phyloP scores from a whole-genome alignment of 169 alveolate species.

The Eimeria praecox region DNA sequence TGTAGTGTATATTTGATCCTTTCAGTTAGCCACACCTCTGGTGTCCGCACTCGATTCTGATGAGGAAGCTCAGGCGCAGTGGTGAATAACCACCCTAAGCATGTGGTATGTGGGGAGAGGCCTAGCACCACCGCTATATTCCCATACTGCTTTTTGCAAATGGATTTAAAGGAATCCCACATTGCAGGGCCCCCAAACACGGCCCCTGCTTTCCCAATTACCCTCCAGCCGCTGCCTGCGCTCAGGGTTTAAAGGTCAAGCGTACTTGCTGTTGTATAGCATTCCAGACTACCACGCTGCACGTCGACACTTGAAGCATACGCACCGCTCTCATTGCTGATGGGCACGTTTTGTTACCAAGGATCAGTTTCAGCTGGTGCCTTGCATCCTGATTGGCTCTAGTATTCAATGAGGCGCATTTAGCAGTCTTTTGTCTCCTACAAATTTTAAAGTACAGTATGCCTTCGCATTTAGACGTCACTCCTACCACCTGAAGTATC shows the following conservation, averaged over 20 bases:
- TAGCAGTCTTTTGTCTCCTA: background rate
- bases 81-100: background rate
- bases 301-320: background rate
- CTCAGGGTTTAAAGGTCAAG: background rate
- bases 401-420: background rate
- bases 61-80: background rate
- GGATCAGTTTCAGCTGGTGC: background rate
- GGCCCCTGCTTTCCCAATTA: background rate
- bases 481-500: background rate
- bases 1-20: background rate
- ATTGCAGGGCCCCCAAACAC: background rate
- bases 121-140: background rate
- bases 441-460: background rate
- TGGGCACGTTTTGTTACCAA: background rate
- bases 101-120: background rate
- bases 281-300: background rate
- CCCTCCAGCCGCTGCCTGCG: background rate
- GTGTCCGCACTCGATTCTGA: background rate
- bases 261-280: background rate
- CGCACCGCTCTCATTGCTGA: background rate
- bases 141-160: background rate
- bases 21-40: background rate
- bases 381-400: background rate
- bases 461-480: background rate
- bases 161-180: background rate